Evolutionary conservation across 352 stramenopile genomes (phyloP).

Genomic region (Lagenidium sp.): DNA sequence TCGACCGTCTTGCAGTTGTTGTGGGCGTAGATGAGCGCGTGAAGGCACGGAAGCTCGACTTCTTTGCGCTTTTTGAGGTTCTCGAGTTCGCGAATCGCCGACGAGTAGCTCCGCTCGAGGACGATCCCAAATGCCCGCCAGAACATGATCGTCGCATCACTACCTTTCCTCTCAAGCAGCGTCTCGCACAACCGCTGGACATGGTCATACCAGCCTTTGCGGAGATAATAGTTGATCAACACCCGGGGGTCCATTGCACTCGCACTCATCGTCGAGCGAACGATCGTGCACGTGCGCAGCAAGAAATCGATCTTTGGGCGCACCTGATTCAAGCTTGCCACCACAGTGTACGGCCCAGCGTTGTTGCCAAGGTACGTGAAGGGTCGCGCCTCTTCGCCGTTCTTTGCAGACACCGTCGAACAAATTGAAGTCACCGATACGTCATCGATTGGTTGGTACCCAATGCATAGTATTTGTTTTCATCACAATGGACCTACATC

Average conservation of each 20-base stretch:
- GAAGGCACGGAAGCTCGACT: slow-evolving; percentile 70
- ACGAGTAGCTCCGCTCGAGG: slow-evolving; percentile 67
- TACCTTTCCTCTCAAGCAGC: slow-evolving; percentile 76
- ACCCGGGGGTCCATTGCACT: slow-evolving; percentile 41
- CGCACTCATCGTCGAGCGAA: background rate
- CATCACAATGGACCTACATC: too few species aligned
- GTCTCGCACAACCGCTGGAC: slow-evolving; percentile 74
- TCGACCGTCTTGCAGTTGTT: slow-evolving; percentile 71
- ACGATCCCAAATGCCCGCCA: slow-evolving; percentile 81
- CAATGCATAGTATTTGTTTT: too few species aligned
- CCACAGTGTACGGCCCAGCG: background rate
- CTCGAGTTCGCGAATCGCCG: slow-evolving; percentile 81
- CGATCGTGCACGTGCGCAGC: background rate
- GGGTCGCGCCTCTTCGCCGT: background rate
- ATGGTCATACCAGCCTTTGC: slow-evolving; percentile 84
- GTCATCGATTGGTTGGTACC: too few species aligned
- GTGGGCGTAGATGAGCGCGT: slow-evolving; percentile 71
- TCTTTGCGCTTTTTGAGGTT: slow-evolving; percentile 70
- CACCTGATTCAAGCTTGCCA: background rate
- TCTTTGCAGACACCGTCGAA: background rate
- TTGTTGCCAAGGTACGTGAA: background rate
- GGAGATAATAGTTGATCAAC: slow-evolving; percentile 84
- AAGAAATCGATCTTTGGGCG: background rate
- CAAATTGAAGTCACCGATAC: too few species aligned
- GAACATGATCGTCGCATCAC: slow-evolving; percentile 72